Evolutionary conservation across 352 stramenopile genomes (phyloP).

Genomic region (Elongisporangium undulatum): DNA sequence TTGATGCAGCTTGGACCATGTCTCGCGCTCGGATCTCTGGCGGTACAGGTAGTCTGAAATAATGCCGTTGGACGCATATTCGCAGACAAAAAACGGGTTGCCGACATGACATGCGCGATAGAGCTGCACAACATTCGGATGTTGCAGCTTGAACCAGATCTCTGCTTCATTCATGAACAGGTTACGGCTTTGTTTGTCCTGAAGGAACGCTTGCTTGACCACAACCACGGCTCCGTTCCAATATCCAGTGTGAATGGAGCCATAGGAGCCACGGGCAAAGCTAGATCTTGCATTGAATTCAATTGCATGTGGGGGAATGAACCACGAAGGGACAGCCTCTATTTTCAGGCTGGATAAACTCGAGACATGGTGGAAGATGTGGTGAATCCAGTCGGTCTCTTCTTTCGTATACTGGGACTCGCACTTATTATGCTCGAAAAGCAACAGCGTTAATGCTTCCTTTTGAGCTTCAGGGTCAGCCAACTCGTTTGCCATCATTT

Average conservation of each 20-base stretch:
- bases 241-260: constrained; percentile 20
- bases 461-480: constrained; percentile 11
- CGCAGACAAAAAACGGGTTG: constrained; percentile 10
- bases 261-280: constrained; percentile 24
- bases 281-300: constrained; percentile 11
- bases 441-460: constrained; percentile 14
- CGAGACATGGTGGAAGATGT: constrained; percentile 9
- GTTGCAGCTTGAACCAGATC: constrained; percentile 12
- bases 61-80: constrained; percentile 6
- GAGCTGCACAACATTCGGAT: constrained; percentile 10
- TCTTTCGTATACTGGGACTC: constrained; percentile 11
- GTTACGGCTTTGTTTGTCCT: constrained; percentile 12
- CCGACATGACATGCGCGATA: constrained; percentile 10
- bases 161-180: constrained; percentile 8
- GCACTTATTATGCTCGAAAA: constrained; percentile 16
- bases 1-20: constrained; percentile 7
- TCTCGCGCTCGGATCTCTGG: neutral
- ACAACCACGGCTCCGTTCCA: constrained; percentile 21
- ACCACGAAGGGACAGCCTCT: constrained; percentile 12
- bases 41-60: constrained; percentile 5
- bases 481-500: neutral
- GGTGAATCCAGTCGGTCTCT: constrained; percentile 14
- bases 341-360: constrained; percentile 11
- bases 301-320: constrained; percentile 17
- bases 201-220: constrained; percentile 15